Conservation (phyloP, 208 protist genomes). For the Crithidia brevicula region DNA sequence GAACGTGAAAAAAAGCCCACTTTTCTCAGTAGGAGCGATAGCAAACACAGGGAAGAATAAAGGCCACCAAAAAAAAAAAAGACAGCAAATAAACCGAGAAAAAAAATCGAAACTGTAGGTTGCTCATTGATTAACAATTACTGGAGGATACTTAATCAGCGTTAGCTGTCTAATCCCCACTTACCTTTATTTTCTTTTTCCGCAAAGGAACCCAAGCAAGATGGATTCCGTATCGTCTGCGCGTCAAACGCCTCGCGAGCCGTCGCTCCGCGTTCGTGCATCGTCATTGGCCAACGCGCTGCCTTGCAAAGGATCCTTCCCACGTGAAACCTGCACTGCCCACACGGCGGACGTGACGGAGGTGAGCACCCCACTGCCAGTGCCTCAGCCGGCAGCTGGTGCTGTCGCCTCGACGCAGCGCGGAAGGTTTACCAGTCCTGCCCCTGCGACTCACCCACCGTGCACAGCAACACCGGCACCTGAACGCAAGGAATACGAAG, state of each 20-base stretch:
- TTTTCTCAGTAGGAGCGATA: too few relatives aligned
- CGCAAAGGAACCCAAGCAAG: background rate
- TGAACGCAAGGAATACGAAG: background rate
- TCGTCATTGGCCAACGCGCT: conserved; percentile 4
- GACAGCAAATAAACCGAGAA: too few relatives aligned
- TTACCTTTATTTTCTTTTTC: too few relatives aligned
- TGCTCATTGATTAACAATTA: too few relatives aligned
- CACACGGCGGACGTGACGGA: background rate
- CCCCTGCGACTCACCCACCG: background rate
- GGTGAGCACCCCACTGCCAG: background rate
- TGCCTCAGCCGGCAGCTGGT: background rate
- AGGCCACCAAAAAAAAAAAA: too few relatives aligned
- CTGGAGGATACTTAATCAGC: too few relatives aligned
- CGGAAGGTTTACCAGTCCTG: background rate
- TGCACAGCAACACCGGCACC: background rate
- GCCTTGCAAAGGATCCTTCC: background rate
- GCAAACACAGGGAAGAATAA: too few relatives aligned
- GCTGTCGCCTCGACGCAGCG: background rate
- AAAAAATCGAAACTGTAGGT: too few relatives aligned
- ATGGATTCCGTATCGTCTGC: conserved; percentile 13
- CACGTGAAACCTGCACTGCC: background rate
- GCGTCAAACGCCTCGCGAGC: background rate
- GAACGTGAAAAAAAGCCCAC: too few relatives aligned
- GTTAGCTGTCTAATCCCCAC: too few relatives aligned
- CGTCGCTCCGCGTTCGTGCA: conserved; percentile 19